Evolutionary conservation across 257 asterid species (phyloP).

Genomic region (Cinchona pubescens): DNA sequence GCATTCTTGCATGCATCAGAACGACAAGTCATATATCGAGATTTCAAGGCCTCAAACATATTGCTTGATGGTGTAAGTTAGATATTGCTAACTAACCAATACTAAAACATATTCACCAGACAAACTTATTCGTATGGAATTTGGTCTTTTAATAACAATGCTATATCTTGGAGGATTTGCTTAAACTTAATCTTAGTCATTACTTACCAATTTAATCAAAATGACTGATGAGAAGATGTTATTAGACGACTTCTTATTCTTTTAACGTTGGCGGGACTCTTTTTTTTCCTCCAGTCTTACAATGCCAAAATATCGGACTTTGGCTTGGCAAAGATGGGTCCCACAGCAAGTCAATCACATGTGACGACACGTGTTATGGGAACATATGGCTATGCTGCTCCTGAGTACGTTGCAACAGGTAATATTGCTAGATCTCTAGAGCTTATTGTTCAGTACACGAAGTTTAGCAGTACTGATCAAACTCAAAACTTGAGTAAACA

Average conservation of each 20-base stretch:
- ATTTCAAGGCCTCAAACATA: slow-evolving; percentile 79
- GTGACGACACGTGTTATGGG: slow-evolving; percentile 69
- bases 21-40: slow-evolving; percentile 62
- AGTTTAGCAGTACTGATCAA: not conserved
- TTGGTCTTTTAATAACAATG: not conserved
- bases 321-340: slow-evolving; percentile 67
- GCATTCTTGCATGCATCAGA: slow-evolving; percentile 64
- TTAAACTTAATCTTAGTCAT: not conserved
- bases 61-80: slow-evolving; percentile 68
- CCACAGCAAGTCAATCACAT: slow-evolving; percentile 63
- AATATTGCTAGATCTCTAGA: slow-evolving; percentile 1
- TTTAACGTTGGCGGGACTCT: not conserved
- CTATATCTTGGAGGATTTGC: not conserved
- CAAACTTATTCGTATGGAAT: not conserved
- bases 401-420: slow-evolving; percentile 75
- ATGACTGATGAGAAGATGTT: slow-evolving; percentile 5
- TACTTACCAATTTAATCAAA: not conserved
- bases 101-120: not conserved
- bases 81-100: not conserved
- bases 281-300: slow-evolving; percentile 41
- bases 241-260: not conserved
- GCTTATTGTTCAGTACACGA: not conserved
- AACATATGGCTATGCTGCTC: slow-evolving; percentile 80
- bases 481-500: not conserved
- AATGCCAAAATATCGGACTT: slow-evolving; percentile 70